Evolutionary conservation across 495 filamentous ascomycete genomes (phyloP), one percentile per base, ranked within the genome.

Genomic region (Neurospora africana): DNA sequence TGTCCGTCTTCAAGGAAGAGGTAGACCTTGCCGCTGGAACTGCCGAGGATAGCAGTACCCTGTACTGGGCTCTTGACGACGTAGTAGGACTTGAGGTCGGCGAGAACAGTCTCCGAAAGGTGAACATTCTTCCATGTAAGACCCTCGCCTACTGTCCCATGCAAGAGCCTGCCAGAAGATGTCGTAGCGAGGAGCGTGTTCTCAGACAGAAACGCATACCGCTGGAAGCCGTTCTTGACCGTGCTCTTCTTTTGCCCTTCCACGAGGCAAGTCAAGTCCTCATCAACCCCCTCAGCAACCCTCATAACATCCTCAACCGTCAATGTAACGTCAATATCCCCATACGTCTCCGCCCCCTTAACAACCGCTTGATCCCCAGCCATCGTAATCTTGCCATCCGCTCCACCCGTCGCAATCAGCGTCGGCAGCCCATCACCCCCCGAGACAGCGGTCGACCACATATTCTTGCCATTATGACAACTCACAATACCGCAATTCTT

Each of bases 401-500:
- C 89, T n/a, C 93, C 95, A 3, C 95, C 95, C 47, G 91, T 95
- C n/a, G 89, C 89, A 72, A 96, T 78, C 0, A 87, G 69, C 3
- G 78, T 70, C 13, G 71, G 11, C n/a, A 38, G 13, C 75, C 78
- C 8, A 79, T 72, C 37, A 76, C 72, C 9, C 74, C 74, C 7
- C n/a, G 75, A 74, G 10, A 91, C 76, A 13, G 87, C 88, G 35
- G 88, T 80, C 2, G 93, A 90, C 93, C 94, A 98, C n/a, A 98
- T 89, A 76, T 97, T 92, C 79, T 98, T 98, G 37, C 95, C 95
- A 37, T 81, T 83, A 77, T 99, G 95, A 68, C 86, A 88, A 21
- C 83, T 81, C 43, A 86, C 85, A 15, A 86, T 88, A 3, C 82
- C 78, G 11, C 83, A 79, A 35, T 91, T 84, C 9, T 71, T 81